Evolutionary conservation across 83 land plant genomes (phyloP).

Genomic region (Diphasiastrum complanatum): DNA sequence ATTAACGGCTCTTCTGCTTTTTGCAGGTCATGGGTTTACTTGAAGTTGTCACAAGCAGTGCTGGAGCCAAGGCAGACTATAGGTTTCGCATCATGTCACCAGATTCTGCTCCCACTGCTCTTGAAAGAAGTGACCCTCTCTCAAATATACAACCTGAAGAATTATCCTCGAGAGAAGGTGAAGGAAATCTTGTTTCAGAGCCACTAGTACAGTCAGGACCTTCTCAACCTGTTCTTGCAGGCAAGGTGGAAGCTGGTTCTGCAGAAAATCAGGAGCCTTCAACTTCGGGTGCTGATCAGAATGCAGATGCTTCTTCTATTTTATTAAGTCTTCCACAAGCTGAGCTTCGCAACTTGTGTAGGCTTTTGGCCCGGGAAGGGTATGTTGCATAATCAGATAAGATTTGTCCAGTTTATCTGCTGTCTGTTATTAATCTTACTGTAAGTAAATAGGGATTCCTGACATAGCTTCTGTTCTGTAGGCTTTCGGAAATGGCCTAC

Average conservation of each 20-base stretch:
- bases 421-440: too few relatives aligned
- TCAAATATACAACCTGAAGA: too few relatives aligned
- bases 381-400: too few relatives aligned
- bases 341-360: slow-evolving; percentile 81
- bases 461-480: too few relatives aligned
- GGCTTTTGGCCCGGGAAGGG: slow-evolving; percentile 92
- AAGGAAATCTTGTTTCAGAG: too few relatives aligned
- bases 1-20: too few relatives aligned
- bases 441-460: too few relatives aligned
- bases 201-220: slow-evolving; percentile 15
- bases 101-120: slow-evolving; percentile 30
- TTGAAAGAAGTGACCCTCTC: slow-evolving; percentile 24
- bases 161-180: too few relatives aligned
- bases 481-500: slow-evolving; percentile 86
- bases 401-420: too few relatives aligned
- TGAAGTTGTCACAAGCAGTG: slow-evolving; percentile 74
- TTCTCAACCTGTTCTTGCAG: slow-evolving; percentile 26
- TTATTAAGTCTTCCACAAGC: slow-evolving; percentile 50
- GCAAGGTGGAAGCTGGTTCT: slow-evolving; percentile 8
- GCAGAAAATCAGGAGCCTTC: slow-evolving; percentile 23
- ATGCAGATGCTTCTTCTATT: slow-evolving; percentile 35
- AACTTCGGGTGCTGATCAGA: slow-evolving; percentile 30
- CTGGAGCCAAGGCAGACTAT: slow-evolving; percentile 39
- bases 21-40: slow-evolving; percentile 74
- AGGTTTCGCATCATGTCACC: slow-evolving; percentile 31